phyloP scores from a whole-genome alignment of 176 grass and related monocot genomes.

The Luzula sylvatica region DNA sequence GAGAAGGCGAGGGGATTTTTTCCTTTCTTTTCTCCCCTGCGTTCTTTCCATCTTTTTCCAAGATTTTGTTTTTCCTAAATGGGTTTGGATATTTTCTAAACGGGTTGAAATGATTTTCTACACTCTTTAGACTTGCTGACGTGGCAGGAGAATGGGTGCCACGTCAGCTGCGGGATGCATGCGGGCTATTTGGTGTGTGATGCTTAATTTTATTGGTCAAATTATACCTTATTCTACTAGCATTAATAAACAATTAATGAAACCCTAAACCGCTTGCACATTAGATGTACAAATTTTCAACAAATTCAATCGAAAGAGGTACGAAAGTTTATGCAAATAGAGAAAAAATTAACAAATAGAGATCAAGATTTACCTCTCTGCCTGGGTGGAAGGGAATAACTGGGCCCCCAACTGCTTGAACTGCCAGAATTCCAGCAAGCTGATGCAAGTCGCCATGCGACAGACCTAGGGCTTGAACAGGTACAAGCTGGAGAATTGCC shows the following conservation, averaged over 20 bases:
- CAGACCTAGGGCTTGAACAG: conserved; percentile 73
- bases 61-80: no score
- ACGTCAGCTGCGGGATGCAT: no score
- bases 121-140: no score
- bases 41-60: no score
- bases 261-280: conserved; percentile 7
- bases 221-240: conserved; percentile 2
- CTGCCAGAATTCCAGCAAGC: conserved; percentile 85
- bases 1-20: no score
- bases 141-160: no score
- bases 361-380: conserved; percentile 40
- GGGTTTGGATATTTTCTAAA: no score
- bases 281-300: background rate
- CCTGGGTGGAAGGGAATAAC: conserved; percentile 87
- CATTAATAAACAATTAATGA: conserved; percentile 6
- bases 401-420: conserved; percentile 75
- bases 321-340: no score
- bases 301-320: background rate
- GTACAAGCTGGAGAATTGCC: conserved; percentile 61
- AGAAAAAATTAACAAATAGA: background rate
- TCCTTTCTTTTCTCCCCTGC: no score
- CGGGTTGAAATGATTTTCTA: no score
- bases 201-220: no score
- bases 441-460: conserved; percentile 93
- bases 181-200: no score